These are phyloP conservation scores for Solanum ahanhuiri DNA, from an alignment of 257 asterid genomes.

Conservation along the genomic window DNA sequence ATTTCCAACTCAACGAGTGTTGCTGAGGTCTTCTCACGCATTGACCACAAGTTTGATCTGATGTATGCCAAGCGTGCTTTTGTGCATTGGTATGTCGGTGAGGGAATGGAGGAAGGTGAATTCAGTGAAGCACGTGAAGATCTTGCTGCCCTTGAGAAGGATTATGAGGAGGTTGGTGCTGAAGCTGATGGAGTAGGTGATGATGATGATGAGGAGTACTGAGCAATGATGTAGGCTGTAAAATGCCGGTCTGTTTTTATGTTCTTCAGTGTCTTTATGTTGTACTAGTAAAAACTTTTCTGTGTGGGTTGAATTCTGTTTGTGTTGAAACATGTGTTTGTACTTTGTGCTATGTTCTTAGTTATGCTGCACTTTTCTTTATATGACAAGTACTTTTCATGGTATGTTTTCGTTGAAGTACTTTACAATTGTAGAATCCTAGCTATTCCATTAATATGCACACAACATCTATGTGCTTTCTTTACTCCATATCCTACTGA, in stretches of 20 bases:
- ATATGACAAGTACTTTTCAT: not conserved
- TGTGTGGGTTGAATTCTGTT: not conserved
- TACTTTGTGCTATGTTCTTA: not conserved
- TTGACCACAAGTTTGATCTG: slow-evolving; percentile 9
- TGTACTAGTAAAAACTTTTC: not conserved
- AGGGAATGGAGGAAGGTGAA: slow-evolving; percentile 13
- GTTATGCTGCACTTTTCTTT: not conserved
- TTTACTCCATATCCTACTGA: too few species aligned
- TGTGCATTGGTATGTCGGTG: slow-evolving; percentile 12
- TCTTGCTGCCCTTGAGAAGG: slow-evolving; percentile 9
- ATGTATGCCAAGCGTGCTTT: slow-evolving; percentile 9
- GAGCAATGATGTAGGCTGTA: not conserved
- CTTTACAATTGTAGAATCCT: too few species aligned
- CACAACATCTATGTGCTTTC: too few species aligned
- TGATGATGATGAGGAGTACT: slow-evolving; percentile 1
- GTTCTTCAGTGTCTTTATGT: not conserved
- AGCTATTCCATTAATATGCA: too few species aligned
- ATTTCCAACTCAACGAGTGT: slow-evolving; percentile 3
- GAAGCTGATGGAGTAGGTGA: not conserved
- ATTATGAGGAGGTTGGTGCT: slow-evolving; percentile 13
- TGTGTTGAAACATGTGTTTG: too few species aligned
- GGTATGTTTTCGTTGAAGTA: not conserved
- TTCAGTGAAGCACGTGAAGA: slow-evolving; percentile 8
- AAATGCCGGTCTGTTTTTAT: not conserved
- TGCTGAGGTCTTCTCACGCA: slow-evolving; percentile 12